Evolutionary conservation across 1,139 yeast genomes (phyloP).

Genomic region (Candida dubliniensis): DNA sequence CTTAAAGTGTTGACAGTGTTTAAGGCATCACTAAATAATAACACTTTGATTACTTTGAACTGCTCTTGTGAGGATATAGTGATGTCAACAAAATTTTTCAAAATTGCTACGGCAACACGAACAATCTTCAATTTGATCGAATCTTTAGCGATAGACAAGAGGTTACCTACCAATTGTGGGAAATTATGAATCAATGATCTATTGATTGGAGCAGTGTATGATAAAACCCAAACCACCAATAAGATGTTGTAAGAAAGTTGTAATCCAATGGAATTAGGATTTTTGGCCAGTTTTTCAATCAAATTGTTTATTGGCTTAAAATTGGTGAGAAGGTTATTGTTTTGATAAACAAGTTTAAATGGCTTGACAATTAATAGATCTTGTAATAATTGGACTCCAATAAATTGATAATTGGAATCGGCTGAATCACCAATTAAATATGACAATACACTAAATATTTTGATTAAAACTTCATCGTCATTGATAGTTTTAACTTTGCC

Average conservation of each 20-base stretch:
- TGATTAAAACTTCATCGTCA: conserved; percentile 35
- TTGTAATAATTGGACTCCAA: conserved; percentile 67
- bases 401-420: conserved; percentile 56
- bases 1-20: conserved; percentile 65
- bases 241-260: conserved; percentile 84
- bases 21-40: conserved; percentile 77
- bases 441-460: conserved; percentile 45
- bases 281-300: conserved; percentile 33
- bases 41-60: conserved; percentile 61
- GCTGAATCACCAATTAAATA: conserved; percentile 46
- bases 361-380: conserved; percentile 58
- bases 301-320: conserved; percentile 54
- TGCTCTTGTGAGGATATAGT: conserved; percentile 31
- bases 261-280: conserved; percentile 58
- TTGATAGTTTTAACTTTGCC: conserved; percentile 23
- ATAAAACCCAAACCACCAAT: conserved; percentile 78
- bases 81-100: conserved; percentile 57
- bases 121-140: conserved; percentile 92
- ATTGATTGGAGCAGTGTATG: conserved; percentile 65
- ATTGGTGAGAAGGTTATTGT: conserved; percentile 44
- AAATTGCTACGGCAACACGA: conserved; percentile 72
- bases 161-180: conserved; percentile 57
- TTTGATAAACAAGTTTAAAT: conserved; percentile 62
- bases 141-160: conserved; percentile 55
- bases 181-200: conserved; percentile 54